Evolutionary conservation across 163 green algal genomes (phyloP).

Genomic region (Chlorella variabilis): DNA sequence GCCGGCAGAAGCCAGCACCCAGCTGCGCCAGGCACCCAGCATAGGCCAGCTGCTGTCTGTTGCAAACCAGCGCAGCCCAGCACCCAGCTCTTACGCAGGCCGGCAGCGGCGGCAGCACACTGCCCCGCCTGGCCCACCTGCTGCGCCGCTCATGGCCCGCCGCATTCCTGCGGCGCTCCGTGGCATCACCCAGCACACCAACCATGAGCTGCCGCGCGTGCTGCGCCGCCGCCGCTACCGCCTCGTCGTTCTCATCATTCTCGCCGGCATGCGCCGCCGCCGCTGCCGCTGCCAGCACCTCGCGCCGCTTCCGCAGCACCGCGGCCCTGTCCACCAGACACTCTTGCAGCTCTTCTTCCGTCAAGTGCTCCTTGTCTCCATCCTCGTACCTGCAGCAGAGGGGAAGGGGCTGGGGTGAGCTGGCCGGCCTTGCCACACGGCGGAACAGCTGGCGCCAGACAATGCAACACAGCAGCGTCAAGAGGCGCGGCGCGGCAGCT

Average conservation of each 20-base stretch:
- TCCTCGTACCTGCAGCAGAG: constrained; percentile 39
- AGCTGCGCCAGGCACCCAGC: too few relatives aligned
- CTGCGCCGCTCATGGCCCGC: constrained; percentile 12
- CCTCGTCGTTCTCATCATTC: constrained; percentile 29
- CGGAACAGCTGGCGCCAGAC: neutral
- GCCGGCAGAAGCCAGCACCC: too few relatives aligned
- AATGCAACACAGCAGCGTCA: neutral
- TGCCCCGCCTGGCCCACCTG: too few relatives aligned
- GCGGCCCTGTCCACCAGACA: neutral
- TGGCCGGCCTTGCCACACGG: neutral
- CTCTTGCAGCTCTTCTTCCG: neutral
- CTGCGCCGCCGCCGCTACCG: neutral
- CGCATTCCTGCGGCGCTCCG: neutral
- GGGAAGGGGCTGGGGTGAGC: neutral
- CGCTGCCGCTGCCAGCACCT: neutral
- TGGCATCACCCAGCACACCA: constrained; percentile 10
- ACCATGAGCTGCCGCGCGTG: neutral
- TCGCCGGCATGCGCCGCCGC: neutral
- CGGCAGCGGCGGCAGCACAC: too few relatives aligned
- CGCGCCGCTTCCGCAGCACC: too few relatives aligned
- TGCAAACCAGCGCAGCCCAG: too few relatives aligned
- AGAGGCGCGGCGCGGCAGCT: too few relatives aligned
- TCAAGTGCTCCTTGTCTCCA: constrained; percentile 35
- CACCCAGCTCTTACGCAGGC: too few relatives aligned
- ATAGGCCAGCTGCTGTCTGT: too few relatives aligned